Base-by-base conservation (phyloP, 805 yeast species). In the Lipomyces yamanashiensis region DNA sequence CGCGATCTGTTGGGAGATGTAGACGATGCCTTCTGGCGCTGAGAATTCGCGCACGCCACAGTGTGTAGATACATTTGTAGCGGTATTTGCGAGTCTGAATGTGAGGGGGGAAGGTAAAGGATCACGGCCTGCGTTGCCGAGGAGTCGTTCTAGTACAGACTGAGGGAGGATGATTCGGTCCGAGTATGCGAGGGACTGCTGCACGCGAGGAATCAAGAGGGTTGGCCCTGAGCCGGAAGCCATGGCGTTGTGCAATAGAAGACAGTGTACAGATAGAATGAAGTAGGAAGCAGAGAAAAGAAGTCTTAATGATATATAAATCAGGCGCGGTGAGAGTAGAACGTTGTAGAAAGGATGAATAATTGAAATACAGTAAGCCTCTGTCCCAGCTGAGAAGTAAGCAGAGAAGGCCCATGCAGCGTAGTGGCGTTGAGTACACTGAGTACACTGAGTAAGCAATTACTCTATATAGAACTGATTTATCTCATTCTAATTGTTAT, bases 11-110 rank as follows among this genome's bases (percentile, higher is more conserved):
- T 68, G 64, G 0, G 86, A 84, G 7, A 84, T 62, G 1, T 70
- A 64, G 0, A 82, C 71, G 0, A 72, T 64, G 13, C 73, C 74
- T 21, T 78, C 79, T 0, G 74, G 78, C 0, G 81, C 80, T 0
- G 83, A 76, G 67, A 82, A 82, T 72, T 82, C 84, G n/a, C 78
- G 75, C 5, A 82, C 84, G 0, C 85, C 85, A 10, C 76, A 79
- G 58, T 74, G 74, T 2, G 78, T 72, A 12, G 67, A 54, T 21
- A 62, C 64, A 52, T 65, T 67, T 15, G 64, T 69, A 19, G 62
- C 62, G 7, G 70, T 71, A 53, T 74, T 73, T 13, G 67, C 62
- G 13, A 74, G 47, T 56, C 66, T 65, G 66, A 79, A 78, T 4
- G 78, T 76, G 43, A 81, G 72, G 0, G 84, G 82, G 52, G 80